phyloP scores from a whole-genome alignment of 805 yeast genomes.

The Kazachstania taianensis region DNA sequence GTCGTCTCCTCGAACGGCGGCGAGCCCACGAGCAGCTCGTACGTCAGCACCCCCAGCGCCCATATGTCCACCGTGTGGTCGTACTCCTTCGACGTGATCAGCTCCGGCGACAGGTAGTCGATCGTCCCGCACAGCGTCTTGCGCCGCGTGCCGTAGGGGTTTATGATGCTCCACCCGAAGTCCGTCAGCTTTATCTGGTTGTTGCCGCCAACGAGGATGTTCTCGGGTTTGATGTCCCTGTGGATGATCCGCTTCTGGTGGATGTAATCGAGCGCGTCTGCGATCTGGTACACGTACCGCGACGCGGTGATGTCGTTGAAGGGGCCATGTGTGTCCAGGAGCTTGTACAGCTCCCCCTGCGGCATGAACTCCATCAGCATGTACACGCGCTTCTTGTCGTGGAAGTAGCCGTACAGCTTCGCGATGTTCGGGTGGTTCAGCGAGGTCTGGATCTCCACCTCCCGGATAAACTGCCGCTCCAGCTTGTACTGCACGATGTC shows the following conservation, averaged over 20 bases:
- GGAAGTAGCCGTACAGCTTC: conserved; percentile 77
- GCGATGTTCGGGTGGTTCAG: conserved; percentile 71
- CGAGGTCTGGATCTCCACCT: conserved; percentile 80
- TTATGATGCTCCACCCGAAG: conserved; percentile 87
- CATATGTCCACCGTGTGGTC: conserved; percentile 77
- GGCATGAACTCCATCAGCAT: conserved; percentile 76
- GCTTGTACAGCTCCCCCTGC: conserved; percentile 77
- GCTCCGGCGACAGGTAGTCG: conserved; percentile 91
- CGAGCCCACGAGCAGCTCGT: conserved; percentile 75
- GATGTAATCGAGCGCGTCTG: conserved; percentile 65
- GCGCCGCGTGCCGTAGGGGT: conserved; percentile 48
- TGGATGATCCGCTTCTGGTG: conserved; percentile 79
- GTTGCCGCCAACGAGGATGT: conserved; percentile 66
- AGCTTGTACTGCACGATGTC: conserved; percentile 68
- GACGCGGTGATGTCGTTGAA: conserved; percentile 70
- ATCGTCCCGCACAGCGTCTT: conserved; percentile 89
- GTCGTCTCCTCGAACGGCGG: conserved; percentile 89
- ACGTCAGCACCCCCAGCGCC: conserved; percentile 84
- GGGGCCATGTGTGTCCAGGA: conserved; percentile 53
- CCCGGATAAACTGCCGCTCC: conserved; percentile 79
- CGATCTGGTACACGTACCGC: conserved; percentile 71
- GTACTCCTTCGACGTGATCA: conserved; percentile 76
- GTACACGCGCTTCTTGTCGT: conserved; percentile 72
- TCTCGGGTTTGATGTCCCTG: conserved; percentile 91
- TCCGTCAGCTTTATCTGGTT: conserved; percentile 79